phyloP scores from a whole-genome alignment of 306 rosid species.

The Macrotyloma uniflorum region DNA sequence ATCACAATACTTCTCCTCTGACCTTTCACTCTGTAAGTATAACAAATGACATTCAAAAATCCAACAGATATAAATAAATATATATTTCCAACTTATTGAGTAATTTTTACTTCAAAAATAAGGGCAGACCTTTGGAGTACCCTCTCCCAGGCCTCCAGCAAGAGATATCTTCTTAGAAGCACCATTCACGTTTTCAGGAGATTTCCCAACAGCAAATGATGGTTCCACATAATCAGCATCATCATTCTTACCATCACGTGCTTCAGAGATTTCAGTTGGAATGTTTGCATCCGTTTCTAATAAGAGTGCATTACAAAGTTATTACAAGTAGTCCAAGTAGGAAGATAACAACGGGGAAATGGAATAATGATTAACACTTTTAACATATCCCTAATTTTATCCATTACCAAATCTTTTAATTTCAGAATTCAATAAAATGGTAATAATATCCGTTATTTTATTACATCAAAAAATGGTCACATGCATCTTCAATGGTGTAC shows the following conservation, averaged over 20 bases:
- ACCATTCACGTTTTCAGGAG: conserved; percentile 65
- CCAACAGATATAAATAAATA: conserved; percentile 19
- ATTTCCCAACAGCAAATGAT: conserved; percentile 69
- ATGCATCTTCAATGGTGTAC: background rate
- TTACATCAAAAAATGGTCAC: background rate
- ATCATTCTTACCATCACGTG: conserved; percentile 43
- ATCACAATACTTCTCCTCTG: conserved; percentile 75
- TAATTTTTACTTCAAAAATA: background rate
- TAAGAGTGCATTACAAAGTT: conserved; percentile 27
- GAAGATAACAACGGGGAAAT: background rate
- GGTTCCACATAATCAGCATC: conserved; percentile 55
- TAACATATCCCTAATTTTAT: background rate
- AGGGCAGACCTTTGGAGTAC: conserved; percentile 78
- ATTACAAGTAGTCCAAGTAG: conserved; percentile 7
- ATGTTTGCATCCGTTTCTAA: conserved; percentile 49
- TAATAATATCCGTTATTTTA: background rate
- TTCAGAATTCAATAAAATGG: conserved; percentile 13
- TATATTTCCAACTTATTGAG: background rate
- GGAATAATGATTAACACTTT: conserved; percentile 10
- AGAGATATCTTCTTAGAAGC: conserved; percentile 49
- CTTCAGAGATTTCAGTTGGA: conserved; percentile 51
- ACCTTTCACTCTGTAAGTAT: conserved; percentile 79
- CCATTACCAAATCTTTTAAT: background rate
- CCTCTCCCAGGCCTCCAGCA: conserved; percentile 82
- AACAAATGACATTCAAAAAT: conserved; percentile 32